A percentile compares a stretch with the other conserved stretches of the same genome.
Conservation (phyloP, 805 yeast genomes). For the Sugiyamaella lignohabitans region DNA sequence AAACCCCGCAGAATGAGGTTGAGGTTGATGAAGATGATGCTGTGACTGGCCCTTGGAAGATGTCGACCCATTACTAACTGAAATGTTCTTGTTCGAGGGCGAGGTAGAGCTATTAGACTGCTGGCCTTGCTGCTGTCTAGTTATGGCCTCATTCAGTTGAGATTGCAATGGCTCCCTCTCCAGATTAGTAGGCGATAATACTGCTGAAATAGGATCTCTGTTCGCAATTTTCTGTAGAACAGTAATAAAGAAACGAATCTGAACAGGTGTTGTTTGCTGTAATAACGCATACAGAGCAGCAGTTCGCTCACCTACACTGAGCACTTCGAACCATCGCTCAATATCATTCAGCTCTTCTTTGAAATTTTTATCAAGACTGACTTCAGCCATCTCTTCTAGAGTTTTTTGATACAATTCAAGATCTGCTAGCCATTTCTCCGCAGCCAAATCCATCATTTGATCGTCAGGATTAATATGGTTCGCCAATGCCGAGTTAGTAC, state of each 20-base stretch:
- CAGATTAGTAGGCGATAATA: constrained; percentile 20
- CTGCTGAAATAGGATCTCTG: constrained; percentile 21
- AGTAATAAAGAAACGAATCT: constrained; percentile 30
- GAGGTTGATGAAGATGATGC: neutral
- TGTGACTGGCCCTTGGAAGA: constrained; percentile 1
- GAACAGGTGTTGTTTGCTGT: constrained; percentile 32
- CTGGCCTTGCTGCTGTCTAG: constrained; percentile 3
- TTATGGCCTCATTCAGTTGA: neutral
- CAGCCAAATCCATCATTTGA: constrained; percentile 21
- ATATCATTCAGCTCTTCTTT: constrained; percentile 32
- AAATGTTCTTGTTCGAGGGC: neutral
- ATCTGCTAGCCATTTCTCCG: constrained; percentile 32
- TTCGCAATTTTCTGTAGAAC: constrained; percentile 29
- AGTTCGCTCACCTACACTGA: constrained; percentile 34
- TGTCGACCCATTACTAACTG: neutral
- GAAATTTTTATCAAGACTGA: constrained; percentile 27
- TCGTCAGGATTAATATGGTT: constrained; percentile 1
- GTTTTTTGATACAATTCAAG: constrained; percentile 28
- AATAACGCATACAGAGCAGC: constrained; percentile 34
- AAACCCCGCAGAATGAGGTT: constrained; percentile 1
- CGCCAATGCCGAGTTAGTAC: constrained; percentile 2
- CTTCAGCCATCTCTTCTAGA: constrained; percentile 30
- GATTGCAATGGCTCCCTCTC: constrained; percentile 7
- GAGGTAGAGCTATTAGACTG: neutral
- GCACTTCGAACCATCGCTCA: constrained; percentile 37